Conservation (phyloP, 176 grass and related monocot species). For the Lolium rigidum region DNA sequence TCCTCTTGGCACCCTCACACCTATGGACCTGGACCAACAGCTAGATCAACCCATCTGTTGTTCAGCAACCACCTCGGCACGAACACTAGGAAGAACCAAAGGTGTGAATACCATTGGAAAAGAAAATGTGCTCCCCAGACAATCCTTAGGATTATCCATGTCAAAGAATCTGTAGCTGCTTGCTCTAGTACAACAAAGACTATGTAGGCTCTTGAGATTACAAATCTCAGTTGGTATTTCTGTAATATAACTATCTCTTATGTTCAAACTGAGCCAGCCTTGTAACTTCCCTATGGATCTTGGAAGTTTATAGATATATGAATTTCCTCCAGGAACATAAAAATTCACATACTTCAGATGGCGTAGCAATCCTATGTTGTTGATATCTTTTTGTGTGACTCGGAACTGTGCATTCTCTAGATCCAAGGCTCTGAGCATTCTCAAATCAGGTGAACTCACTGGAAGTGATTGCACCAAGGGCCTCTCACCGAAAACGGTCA, state of each 20-base stretch:
- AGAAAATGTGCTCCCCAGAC: neutral
- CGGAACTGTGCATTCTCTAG: neutral
- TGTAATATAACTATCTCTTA: neutral
- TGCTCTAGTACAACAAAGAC: neutral
- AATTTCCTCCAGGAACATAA: fast-evolving
- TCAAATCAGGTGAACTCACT: neutral
- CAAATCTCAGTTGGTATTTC: neutral
- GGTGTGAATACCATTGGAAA: neutral
- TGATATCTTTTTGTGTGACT: conserved; percentile 13
- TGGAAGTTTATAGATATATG: conserved; percentile 14
- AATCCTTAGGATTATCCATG: fast-evolving
- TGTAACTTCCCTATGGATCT: conserved; percentile 32
- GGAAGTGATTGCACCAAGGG: neutral
- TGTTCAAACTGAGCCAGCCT: neutral
- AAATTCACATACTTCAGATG: conserved; percentile 28
- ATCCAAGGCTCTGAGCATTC: conserved; percentile 25
- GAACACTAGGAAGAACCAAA: neutral
- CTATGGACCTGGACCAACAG: fast-evolving
- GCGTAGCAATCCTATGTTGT: neutral
- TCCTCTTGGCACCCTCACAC: conserved; percentile 24
- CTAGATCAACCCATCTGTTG: neutral
- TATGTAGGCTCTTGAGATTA: neutral
- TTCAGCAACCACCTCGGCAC: neutral
- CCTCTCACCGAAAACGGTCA: neutral
- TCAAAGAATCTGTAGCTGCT: neutral